Evolutionary conservation across 2,329 filamentous ascomycete species (phyloP).

Genomic region (Ophiostoma novo-ulmi): DNA sequence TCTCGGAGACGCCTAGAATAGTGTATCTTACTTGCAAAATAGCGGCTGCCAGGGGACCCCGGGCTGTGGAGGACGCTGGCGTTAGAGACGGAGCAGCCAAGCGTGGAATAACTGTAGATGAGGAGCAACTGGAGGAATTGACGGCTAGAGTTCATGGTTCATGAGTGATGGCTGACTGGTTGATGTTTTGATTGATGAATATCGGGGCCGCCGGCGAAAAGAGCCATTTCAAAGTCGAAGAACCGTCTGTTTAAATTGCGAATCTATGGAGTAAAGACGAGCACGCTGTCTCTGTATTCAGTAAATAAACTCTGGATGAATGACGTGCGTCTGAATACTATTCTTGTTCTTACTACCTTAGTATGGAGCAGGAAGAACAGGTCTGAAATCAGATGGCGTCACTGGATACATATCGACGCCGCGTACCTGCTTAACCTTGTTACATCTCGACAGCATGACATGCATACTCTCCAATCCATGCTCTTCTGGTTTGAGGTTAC

Average conservation of each 20-base stretch:
- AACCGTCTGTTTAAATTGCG: not conserved
- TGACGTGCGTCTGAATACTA: not conserved
- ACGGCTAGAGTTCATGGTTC: not conserved
- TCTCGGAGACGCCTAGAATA: slow-evolving; percentile 3
- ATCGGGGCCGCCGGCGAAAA: slow-evolving; percentile 8
- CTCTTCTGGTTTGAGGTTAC: not conserved
- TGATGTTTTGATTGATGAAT: not conserved
- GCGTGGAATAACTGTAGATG: slow-evolving; percentile 1
- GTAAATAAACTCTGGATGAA: too few species aligned
- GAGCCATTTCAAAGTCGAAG: slow-evolving; percentile 9
- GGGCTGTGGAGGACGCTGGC: not conserved
- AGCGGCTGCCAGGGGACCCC: slow-evolving; percentile 1
- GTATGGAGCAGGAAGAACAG: too few species aligned
- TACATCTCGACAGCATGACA: not conserved
- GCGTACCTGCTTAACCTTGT: not conserved
- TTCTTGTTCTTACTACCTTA: not conserved
- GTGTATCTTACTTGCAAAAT: not conserved
- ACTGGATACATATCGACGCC: not conserved
- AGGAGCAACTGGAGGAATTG: not conserved
- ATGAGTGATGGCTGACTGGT: not conserved
- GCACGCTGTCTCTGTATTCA: too few species aligned
- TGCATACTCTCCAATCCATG: not conserved
- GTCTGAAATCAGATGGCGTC: too few species aligned
- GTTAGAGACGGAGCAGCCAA: slow-evolving; percentile 9
- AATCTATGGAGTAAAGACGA: not conserved